Base-by-base conservation (phyloP, 2,329 filamentous ascomycete genomes). In the Pseudocercospora musae region DNA sequence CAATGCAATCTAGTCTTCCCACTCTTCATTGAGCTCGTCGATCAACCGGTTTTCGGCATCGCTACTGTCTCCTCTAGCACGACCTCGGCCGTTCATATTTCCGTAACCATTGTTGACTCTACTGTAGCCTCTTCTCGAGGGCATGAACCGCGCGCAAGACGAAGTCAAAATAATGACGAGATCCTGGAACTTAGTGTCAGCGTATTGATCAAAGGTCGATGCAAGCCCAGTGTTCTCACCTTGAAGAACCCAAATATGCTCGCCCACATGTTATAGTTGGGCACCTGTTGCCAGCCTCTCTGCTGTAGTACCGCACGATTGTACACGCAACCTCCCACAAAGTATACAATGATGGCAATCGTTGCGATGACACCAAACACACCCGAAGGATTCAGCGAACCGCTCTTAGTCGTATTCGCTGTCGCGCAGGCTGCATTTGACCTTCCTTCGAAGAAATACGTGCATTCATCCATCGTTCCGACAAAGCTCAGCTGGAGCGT, bases 21-120 rank as follows among this genome's bases (percentile, higher is more conserved):
- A 98, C 75, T 97, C 93, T 76, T 98, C 94, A 72, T 98, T 95
- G 63, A 97, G 82, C 77, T 97, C 92, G 76, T 98, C 94, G 75
- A 99, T 98, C 70, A 98, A 79, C 66, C 92, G 82, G 76, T 98
- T 97, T 78, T 98, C 95, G 59, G 92, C 93, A 62, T 97, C 94
- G 6, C 84, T 77, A 5, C 84, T 78, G 23, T 79, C 74, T 2
- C 77, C 75, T 20, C 79, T 75, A 10, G 76, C 75, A 53, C 79
- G 72, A 31, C 76, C 73, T 40, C 75, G 74, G 37, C 79, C 78
- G 25, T 76, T 75, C 4, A 75, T 88, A 66, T 60, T 82, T 76
- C 71, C 80, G 80, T 69, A 81, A 74, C 80, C 77, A 42, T 81
- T 79, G 67, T 75, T 82, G 10, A 93, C 79, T 46, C 87, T 81